Percentiles rank a stretch among this genome's conserved stretches.
Evolutionary conservation across 148 eudicot genomes (phyloP).

Genomic region (Diospyros kaki): DNA sequence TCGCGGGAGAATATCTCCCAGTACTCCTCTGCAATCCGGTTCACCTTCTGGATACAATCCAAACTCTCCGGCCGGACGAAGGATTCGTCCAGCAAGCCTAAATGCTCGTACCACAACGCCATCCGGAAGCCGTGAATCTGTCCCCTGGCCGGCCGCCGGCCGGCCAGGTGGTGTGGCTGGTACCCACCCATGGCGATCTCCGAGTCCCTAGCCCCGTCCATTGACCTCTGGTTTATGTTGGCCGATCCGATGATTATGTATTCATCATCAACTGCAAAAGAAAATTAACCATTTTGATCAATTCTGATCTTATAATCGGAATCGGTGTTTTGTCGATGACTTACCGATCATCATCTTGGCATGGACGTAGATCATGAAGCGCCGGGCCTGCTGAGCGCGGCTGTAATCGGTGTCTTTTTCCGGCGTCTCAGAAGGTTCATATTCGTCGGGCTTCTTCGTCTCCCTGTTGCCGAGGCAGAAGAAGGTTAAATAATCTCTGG

Average conservation of each 20-base stretch:
- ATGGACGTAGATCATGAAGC: slow-evolving; percentile 32
- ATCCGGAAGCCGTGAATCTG: slow-evolving; percentile 46
- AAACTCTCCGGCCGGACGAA: slow-evolving; percentile 31
- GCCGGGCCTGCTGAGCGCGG: slow-evolving; percentile 33
- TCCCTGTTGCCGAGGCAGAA: slow-evolving; percentile 53
- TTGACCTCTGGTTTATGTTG: slow-evolving; percentile 23
- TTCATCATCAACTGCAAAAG: slow-evolving; percentile 44
- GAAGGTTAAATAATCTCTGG: slow-evolving; percentile 42
- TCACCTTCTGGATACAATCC: slow-evolving; percentile 41
- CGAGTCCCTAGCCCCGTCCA: slow-evolving; percentile 53
- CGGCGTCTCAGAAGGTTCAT: slow-evolving; percentile 33
- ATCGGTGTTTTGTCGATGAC: not conserved
- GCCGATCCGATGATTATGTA: slow-evolving; percentile 24
- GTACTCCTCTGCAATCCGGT: slow-evolving; percentile 29
- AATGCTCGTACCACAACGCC: slow-evolving; percentile 52
- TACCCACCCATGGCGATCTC: slow-evolving; percentile 59
- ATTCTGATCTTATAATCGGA: no score
- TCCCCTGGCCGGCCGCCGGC: slow-evolving; percentile 28
- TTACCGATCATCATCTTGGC: slow-evolving; percentile 63
- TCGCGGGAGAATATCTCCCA: slow-evolving; percentile 41
- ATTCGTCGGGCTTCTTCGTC: slow-evolving; percentile 30
- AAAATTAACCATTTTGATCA: not conserved
- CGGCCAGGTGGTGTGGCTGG: slow-evolving; percentile 44
- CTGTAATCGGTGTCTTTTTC: slow-evolving; percentile 35
- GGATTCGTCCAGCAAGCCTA: slow-evolving; percentile 29